Conservation (phyloP, 306 rosid species). For the Betula pendula region DNA sequence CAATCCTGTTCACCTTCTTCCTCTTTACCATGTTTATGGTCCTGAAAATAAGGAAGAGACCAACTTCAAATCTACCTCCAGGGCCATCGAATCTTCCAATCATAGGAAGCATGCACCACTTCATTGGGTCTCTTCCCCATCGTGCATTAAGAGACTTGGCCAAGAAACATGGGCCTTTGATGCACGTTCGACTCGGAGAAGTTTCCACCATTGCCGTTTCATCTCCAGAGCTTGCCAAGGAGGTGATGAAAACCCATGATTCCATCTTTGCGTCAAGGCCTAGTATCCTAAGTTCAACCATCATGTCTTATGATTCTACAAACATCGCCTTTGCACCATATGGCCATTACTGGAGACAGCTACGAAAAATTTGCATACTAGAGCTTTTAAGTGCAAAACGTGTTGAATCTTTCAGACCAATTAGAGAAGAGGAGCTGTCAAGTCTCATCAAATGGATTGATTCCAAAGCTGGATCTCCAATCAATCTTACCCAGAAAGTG, state of each 20-base stretch:
- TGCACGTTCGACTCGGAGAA: slow-evolving; percentile 47
- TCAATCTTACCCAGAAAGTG: slow-evolving; percentile 24
- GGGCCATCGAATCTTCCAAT: slow-evolving; percentile 34
- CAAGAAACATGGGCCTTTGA: slow-evolving; percentile 38
- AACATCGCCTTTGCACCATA: slow-evolving; percentile 21
- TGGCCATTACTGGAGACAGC: slow-evolving; percentile 38
- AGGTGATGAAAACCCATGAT: slow-evolving; percentile 46
- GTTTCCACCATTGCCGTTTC: slow-evolving; percentile 33
- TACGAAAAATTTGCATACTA: slow-evolving; percentile 18
- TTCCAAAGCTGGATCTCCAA: slow-evolving; percentile 14
- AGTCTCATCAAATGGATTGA: neutral
- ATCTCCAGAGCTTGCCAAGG: slow-evolving; percentile 38
- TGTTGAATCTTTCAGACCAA: slow-evolving; percentile 16
- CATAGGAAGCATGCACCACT: slow-evolving; percentile 34
- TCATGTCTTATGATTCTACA: slow-evolving; percentile 13
- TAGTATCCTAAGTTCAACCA: neutral
- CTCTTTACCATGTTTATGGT: slow-evolving; percentile 6
- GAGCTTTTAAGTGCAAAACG: slow-evolving; percentile 33
- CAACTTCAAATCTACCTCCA: slow-evolving; percentile 24
- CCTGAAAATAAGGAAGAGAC: neutral
- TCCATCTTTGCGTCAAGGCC: slow-evolving; percentile 38
- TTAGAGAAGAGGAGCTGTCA: slow-evolving; percentile 36
- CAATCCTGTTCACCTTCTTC: neutral
- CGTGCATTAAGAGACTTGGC: slow-evolving; percentile 18
- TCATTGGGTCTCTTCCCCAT: slow-evolving; percentile 21